Percentiles rank a stretch among this genome's conserved stretches.
phyloP scores from a whole-genome alignment of 108 stramenopile genomes.

The Seminavis robusta region DNA sequence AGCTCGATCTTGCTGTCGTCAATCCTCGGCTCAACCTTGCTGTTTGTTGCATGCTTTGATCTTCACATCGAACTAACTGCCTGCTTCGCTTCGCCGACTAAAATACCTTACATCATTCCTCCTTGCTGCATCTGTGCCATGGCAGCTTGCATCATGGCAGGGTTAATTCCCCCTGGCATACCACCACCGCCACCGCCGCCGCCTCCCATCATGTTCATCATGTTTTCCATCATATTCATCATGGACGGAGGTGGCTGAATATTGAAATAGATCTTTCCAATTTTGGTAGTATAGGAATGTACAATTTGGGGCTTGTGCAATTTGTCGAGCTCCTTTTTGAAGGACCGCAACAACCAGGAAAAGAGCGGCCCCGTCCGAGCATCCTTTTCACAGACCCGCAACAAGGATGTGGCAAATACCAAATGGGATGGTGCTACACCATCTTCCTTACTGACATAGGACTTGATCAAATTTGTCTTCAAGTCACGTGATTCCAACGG shows the following conservation, averaged over 20 bases:
- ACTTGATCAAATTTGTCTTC: slow-evolving; percentile 56
- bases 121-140: slow-evolving; percentile 43
- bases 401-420: slow-evolving; percentile 68
- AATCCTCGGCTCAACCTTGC: too few species aligned
- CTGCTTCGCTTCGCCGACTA: too few species aligned
- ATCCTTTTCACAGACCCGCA: slow-evolving; percentile 82
- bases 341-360: slow-evolving; percentile 73
- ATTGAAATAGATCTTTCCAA: slow-evolving; percentile 84
- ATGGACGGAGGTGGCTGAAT: slow-evolving; percentile 88
- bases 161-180: slow-evolving; percentile 62
- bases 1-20: too few species aligned
- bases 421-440: slow-evolving; percentile 76
- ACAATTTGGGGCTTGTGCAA: slow-evolving; percentile 69
- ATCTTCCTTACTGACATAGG: slow-evolving; percentile 75
- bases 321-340: slow-evolving; percentile 67
- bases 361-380: slow-evolving; percentile 75
- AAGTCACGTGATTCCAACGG: slow-evolving; percentile 47
- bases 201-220: slow-evolving; percentile 80
- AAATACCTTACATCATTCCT: too few species aligned
- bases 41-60: too few species aligned
- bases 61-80: too few species aligned
- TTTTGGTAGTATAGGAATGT: slow-evolving; percentile 78
- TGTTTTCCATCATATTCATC: slow-evolving; percentile 87
- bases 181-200: slow-evolving; percentile 45
- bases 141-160: slow-evolving; percentile 83